These are phyloP conservation scores for Tetrahymena malaccensis DNA, from an alignment of 73 alveolate species.

Conservation along the genomic window DNA sequence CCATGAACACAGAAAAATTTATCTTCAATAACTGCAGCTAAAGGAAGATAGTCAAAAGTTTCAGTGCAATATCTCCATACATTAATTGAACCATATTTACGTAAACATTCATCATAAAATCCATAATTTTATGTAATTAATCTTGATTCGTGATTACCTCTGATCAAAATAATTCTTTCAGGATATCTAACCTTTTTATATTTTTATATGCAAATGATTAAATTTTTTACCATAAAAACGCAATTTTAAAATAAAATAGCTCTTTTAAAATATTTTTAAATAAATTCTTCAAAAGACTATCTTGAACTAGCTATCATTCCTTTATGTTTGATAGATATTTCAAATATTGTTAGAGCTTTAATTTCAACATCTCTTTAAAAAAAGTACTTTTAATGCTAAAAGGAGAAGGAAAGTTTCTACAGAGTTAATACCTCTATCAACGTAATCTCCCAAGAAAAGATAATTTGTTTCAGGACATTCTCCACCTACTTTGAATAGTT, in stretches of 20 bases:
- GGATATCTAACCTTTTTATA: conserved; percentile 69
- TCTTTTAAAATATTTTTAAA: too few relatives aligned
- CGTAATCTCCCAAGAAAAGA: conserved; percentile 89
- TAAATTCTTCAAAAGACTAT: too few relatives aligned
- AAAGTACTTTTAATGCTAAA: conserved; percentile 71
- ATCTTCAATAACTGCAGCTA: conserved; percentile 92
- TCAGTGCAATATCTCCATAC: conserved; percentile 99
- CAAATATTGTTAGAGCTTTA: background rate
- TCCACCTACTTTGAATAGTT: conserved; percentile 83
- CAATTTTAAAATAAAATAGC: too few relatives aligned
- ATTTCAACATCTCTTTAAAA: background rate
- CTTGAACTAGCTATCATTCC: too few relatives aligned
- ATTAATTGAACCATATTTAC: conserved; percentile 90
- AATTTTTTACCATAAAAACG: too few relatives aligned
- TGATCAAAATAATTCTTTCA: conserved; percentile 68
- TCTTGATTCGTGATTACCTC: conserved; percentile 74
- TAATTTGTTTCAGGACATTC: conserved; percentile 83
- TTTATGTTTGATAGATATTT: background rate
- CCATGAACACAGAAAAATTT: conserved; percentile 91
- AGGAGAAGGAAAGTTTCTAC: conserved; percentile 86
- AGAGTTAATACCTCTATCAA: conserved; percentile 84
- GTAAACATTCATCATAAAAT: conserved; percentile 90
- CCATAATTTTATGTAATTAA: conserved; percentile 84
- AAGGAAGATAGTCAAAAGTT: conserved; percentile 93
- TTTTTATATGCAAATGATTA: too few relatives aligned